Base-by-base conservation (phyloP, 2,329 filamentous ascomycete genomes). In the Microdochium trichocladiopsis region DNA sequence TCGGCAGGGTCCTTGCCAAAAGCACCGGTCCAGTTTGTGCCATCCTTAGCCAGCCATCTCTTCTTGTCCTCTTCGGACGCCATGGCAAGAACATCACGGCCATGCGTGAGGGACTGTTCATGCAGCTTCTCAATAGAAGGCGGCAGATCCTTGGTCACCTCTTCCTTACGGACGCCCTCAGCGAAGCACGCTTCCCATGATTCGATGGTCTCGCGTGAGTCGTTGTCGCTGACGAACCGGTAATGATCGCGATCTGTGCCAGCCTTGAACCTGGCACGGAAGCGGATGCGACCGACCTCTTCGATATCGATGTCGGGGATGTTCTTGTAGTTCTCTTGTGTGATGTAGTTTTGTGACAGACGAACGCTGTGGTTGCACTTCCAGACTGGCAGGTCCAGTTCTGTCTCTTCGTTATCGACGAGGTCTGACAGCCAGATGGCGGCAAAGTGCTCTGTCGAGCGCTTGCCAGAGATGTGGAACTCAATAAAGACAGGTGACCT, bases 301-400 rank as follows among this genome's bases (percentile, higher is more conserved):
- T 88, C 77, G 12, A 96, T 76, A 47, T 90, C 79, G 1, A 96
- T 76, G 47, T 91, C 88, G 0, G 89, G 87, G 12, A 90, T 78
- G 2, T 79, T 71, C 10, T 75, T 70, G 65, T 80, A 84, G 63
- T 94, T 95, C 18, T 85, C 77, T 55, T 91, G 83, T 0, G 90
- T 95, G 61, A 96, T 87, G 68, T 93, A 96, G 65, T 96, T 97
- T 64, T 97, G 93, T 0, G 88, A 89, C 11, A 97, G 75, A 4
- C 93, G 83, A 55, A 81, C 74, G 0, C 85, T 77, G 53, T 88
- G 87, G 60, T 87, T 78, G 23, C 91, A 95, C 50, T 80, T 85
- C 88, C 91, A 97, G 53, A 99, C 87, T 0, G 93, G 94, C n/a
- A 97, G 77, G 57, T 94, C 87, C 61, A 96, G 86, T 14, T 87